These are phyloP conservation scores for Aspergillus sp. DNA, from an alignment of 2,329 filamentous ascomycete species.

Conservation along the genomic window DNA sequence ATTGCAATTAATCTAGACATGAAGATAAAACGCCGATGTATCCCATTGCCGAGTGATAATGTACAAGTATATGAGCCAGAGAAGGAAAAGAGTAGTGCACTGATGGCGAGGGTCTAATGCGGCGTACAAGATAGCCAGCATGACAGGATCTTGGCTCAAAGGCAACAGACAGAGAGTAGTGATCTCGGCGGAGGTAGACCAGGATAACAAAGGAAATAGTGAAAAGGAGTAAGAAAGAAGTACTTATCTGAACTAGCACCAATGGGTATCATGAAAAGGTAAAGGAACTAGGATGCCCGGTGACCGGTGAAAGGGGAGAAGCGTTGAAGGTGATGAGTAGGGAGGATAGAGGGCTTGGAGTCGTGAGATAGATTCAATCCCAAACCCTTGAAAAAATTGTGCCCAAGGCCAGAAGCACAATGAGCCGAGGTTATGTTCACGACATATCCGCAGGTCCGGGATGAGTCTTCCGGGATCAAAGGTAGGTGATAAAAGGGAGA, in stretches of 20 bases:
- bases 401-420: neutral
- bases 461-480: neutral
- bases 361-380: neutral
- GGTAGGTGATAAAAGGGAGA: neutral
- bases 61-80: neutral
- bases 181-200: neutral
- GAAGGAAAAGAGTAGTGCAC: neutral
- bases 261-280: slow-evolving; percentile 33
- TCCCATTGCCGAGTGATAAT: neutral
- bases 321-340: neutral
- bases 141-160: neutral
- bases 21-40: neutral
- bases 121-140: neutral
- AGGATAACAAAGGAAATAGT: slow-evolving; percentile 3
- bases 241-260: slow-evolving; percentile 18
- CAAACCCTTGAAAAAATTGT: neutral
- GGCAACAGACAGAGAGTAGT: neutral
- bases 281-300: neutral
- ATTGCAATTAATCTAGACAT: neutral
- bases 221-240: slow-evolving; percentile 10
- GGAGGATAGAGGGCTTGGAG: neutral
- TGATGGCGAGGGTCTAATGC: neutral
- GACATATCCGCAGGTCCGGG: neutral
- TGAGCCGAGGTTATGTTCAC: neutral
- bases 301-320: neutral